These are phyloP conservation scores for Penicillium sclerotiorum DNA, from an alignment of 2,329 filamentous ascomycete species.

Conservation along the genomic window DNA sequence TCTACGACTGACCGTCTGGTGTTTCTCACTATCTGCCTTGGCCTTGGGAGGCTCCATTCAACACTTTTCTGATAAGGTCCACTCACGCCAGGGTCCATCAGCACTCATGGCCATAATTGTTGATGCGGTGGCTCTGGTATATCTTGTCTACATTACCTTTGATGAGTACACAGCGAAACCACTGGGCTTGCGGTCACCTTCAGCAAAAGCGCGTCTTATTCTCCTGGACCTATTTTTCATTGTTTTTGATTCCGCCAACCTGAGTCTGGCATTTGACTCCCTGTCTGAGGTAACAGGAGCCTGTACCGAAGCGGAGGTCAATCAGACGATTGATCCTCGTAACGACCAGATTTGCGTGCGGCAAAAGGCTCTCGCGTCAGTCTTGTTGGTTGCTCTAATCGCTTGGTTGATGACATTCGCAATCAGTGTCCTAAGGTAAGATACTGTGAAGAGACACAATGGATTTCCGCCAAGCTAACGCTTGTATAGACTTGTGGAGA, in stretches of 20 bases:
- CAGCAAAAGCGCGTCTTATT: constrained; percentile 85
- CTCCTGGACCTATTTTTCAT: constrained; percentile 95
- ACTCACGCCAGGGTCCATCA: constrained; percentile 67
- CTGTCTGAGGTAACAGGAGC: constrained; percentile 65
- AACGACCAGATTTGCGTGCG: constrained; percentile 60
- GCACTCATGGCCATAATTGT: constrained; percentile 87
- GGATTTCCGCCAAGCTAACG: constrained; percentile 27
- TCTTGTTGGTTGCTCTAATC: constrained; percentile 78
- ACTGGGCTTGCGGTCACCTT: constrained; percentile 78
- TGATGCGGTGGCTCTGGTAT: constrained; percentile 84
- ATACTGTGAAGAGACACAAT: neutral
- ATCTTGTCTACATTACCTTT: constrained; percentile 90
- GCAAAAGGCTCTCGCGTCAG: constrained; percentile 72
- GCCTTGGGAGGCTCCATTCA: constrained; percentile 77
- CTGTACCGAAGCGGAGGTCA: constrained; percentile 54
- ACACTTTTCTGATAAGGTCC: constrained; percentile 55
- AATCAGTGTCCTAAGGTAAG: constrained; percentile 74
- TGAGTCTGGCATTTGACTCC: constrained; percentile 84
- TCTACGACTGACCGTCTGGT: constrained; percentile 79
- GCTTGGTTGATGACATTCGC: constrained; percentile 92
- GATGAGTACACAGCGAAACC: constrained; percentile 97
- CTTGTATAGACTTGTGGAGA: constrained; percentile 41
- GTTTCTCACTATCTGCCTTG: constrained; percentile 80
- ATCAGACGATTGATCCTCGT: constrained; percentile 35
- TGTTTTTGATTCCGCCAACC: constrained; percentile 92